Evolutionary conservation across 73 alveolate species (phyloP).

Genomic region (Symbiodinium natans): DNA sequence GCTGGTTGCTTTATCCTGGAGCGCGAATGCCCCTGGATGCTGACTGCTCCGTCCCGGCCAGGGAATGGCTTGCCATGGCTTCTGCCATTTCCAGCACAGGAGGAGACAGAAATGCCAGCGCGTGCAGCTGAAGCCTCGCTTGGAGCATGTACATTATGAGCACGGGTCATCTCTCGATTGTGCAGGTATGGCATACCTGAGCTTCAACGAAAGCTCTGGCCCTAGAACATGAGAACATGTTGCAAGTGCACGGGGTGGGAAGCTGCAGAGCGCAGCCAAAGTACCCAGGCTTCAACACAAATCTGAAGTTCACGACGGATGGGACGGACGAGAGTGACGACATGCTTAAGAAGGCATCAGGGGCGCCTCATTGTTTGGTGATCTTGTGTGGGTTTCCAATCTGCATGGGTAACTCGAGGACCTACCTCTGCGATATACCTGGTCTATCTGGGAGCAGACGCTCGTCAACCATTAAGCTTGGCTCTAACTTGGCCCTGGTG

Average conservation of each 20-base stretch:
- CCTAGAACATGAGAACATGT: neutral
- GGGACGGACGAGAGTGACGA: slow-evolving; percentile 80
- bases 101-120: too few relatives aligned
- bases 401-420: neutral
- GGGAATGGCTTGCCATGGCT: too few relatives aligned
- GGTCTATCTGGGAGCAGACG: slow-evolving; percentile 91
- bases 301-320: slow-evolving; percentile 87
- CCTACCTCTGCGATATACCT: slow-evolving; percentile 75
- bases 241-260: neutral
- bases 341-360: slow-evolving; percentile 59
- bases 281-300: slow-evolving; percentile 70
- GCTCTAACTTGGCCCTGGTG: too few relatives aligned
- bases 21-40: too few relatives aligned
- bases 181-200: slow-evolving; percentile 83
- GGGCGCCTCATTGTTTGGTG: neutral
- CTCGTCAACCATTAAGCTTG: neutral
- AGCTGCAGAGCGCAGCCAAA: neutral
- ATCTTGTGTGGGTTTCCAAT: neutral
- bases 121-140: too few relatives aligned
- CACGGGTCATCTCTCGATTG: too few relatives aligned
- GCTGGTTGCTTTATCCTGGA: too few relatives aligned
- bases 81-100: too few relatives aligned
- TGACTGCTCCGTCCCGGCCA: too few relatives aligned
- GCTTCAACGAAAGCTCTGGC: slow-evolving; percentile 72
- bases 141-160: too few relatives aligned